A percentile compares a stretch with the other conserved stretches of the same genome.
These are phyloP conservation scores for Metrosideros polymorpha DNA, from an alignment of 441 rosid genomes.

Conservation along the genomic window DNA sequence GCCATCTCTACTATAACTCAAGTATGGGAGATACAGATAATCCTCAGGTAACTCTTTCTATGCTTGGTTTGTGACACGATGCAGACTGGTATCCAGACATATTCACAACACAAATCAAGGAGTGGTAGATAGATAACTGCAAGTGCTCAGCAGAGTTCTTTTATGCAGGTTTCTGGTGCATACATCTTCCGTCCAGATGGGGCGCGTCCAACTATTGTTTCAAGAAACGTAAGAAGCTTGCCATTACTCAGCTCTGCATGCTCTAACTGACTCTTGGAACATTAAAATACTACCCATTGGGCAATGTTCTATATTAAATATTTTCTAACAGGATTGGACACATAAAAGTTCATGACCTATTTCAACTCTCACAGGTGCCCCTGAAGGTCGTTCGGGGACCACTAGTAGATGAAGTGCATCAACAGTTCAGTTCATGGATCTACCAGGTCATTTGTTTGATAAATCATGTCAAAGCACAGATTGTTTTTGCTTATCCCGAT, in stretches of 20 bases:
- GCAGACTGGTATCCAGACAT: no score
- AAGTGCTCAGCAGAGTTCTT: not conserved
- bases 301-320: no score
- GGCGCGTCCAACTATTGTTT: constrained; percentile 33
- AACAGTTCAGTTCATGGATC: constrained; percentile 75
- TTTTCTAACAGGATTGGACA: not conserved
- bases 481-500: not conserved
- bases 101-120: no score
- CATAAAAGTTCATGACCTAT: not conserved
- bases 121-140: no score
- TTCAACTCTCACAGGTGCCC: constrained; percentile 34
- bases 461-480: not conserved
- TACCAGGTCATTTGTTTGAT: constrained; percentile 37
- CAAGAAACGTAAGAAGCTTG: constrained; percentile 46
- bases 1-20: constrained; percentile 69
- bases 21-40: constrained; percentile 7
- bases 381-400: constrained; percentile 49
- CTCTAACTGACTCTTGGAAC: not conserved
- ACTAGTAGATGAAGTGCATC: constrained; percentile 71
- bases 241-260: not conserved
- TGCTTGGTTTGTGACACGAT: no score
- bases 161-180: constrained; percentile 60
- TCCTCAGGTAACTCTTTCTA: constrained; percentile 12
- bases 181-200: constrained; percentile 73
- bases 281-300: not conserved